phyloP scores from a whole-genome alignment of 225 moss, liverwort and hornwort species.

The Polytrichum commune region DNA sequence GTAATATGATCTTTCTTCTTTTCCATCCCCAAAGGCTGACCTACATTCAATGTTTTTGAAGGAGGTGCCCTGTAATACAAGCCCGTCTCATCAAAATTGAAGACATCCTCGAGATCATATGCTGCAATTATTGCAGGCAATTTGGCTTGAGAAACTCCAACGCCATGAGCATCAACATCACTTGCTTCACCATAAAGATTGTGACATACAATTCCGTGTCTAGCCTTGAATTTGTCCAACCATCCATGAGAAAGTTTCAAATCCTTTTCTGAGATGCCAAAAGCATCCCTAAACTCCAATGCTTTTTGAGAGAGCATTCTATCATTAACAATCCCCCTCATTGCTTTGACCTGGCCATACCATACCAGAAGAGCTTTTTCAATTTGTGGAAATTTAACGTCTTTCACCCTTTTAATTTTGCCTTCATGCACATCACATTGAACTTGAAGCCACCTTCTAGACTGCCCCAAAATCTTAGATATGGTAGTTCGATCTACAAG shows the following conservation, averaged over 20 bases:
- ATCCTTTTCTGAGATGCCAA: constrained; percentile 19
- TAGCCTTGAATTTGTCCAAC: constrained; percentile 11
- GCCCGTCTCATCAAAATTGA: constrained; percentile 6
- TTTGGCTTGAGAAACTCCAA: too few relatives aligned
- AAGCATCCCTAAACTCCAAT: constrained; percentile 19
- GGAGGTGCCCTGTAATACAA: too few relatives aligned
- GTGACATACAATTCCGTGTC: constrained; percentile 20
- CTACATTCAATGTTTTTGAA: too few relatives aligned
- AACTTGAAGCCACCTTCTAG: too few relatives aligned
- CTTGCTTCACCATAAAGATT: constrained; percentile 6
- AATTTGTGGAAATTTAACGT: too few relatives aligned
- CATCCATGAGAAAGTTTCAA: constrained; percentile 29
- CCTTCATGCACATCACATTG: too few relatives aligned
- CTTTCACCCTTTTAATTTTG: too few relatives aligned
- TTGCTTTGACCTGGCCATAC: constrained; percentile 16
- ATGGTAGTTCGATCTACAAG: too few relatives aligned
- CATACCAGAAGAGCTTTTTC: constrained; percentile 9
- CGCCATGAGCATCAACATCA: constrained; percentile 5
- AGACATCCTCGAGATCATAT: not conserved
- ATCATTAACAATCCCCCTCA: constrained; percentile 9
- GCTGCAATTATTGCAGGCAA: too few relatives aligned
- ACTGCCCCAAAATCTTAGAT: too few relatives aligned
- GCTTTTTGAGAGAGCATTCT: constrained; percentile 17
- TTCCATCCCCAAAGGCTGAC: too few relatives aligned
- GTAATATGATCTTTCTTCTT: too few relatives aligned